A percentile compares a stretch with the other conserved stretches of the same genome.
These are phyloP conservation scores for Prunus dulcis DNA, from an alignment of 306 rosid genomes.

Conservation along the genomic window DNA sequence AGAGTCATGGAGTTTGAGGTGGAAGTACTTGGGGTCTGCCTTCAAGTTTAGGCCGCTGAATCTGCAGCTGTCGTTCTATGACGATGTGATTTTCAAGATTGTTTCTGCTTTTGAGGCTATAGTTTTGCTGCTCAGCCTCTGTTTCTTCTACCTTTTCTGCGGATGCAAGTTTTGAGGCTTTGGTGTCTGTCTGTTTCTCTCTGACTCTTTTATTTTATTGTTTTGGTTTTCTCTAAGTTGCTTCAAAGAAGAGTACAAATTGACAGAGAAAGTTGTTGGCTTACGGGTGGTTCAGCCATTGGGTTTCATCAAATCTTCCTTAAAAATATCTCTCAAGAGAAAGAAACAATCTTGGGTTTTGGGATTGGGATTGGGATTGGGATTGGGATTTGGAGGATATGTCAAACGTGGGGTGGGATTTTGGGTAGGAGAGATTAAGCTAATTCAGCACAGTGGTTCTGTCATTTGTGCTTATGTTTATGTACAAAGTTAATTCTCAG, in stretches of 20 bases:
- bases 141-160: constrained; percentile 58
- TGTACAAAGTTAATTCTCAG: neutral
- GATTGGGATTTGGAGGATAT: too few relatives aligned
- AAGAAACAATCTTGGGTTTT: neutral
- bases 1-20: constrained; percentile 37
- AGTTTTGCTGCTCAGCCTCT: constrained; percentile 31
- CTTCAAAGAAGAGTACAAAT: neutral
- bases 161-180: constrained; percentile 41
- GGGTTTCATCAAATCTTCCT: neutral
- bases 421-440: neutral
- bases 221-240: neutral
- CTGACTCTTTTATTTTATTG: neutral
- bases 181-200: neutral
- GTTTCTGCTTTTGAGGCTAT: constrained; percentile 58
- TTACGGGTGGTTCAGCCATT: neutral
- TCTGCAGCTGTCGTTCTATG: constrained; percentile 43
- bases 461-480: neutral
- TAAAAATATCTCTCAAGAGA: neutral
- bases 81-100: constrained; percentile 53
- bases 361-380: neutral
- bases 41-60: constrained; percentile 50
- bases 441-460: neutral
- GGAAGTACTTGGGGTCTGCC: constrained; percentile 41
- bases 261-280: neutral
- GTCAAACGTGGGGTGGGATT: too few relatives aligned